Percentiles rank a stretch among this genome's conserved stretches.
phyloP scores from a whole-genome alignment of 2,329 filamentous ascomycete genomes.

The Claviceps paspali region DNA sequence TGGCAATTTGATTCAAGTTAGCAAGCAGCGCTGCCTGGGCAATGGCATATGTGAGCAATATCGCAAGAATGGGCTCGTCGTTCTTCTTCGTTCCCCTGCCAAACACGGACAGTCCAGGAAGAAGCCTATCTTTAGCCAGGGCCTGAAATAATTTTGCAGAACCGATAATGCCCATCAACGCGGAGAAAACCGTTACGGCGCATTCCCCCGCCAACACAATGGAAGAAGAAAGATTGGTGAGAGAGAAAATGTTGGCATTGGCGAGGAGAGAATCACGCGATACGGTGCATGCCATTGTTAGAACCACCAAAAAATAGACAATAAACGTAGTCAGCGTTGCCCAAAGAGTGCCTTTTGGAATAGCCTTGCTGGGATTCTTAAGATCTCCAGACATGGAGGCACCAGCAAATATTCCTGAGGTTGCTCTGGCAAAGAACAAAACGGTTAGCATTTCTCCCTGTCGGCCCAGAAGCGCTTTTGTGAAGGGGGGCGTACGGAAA shows the following conservation, averaged over 20 bases:
- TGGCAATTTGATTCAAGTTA: conserved; percentile 77
- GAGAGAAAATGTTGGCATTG: conserved; percentile 66
- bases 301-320: conserved; percentile 59
- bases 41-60: conserved; percentile 59
- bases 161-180: conserved; percentile 75
- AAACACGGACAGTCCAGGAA: conserved; percentile 63
- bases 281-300: conserved; percentile 64
- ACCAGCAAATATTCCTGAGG: conserved; percentile 47
- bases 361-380: conserved; percentile 67
- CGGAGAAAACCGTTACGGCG: conserved; percentile 70
- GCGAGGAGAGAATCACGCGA: conserved; percentile 58
- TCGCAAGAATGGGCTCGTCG: conserved; percentile 64
- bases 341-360: conserved; percentile 70
- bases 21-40: conserved; percentile 69
- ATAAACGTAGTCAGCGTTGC: conserved; percentile 63
- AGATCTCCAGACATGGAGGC: conserved; percentile 86
- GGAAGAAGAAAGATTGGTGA: conserved; percentile 60
- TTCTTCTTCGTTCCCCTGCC: conserved; percentile 54
- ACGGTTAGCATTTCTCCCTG: conserved; percentile 12
- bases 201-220: conserved; percentile 70
- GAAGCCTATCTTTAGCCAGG: conserved; percentile 60
- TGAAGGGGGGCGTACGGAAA: conserved; percentile 46
- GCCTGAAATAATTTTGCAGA: conserved; percentile 76
- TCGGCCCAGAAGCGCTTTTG: background rate
- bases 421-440: conserved; percentile 21